These are phyloP conservation scores for Aspergillus pseudonomiae DNA, from an alignment of 2,329 filamentous ascomycete species.

Conservation along the genomic window DNA sequence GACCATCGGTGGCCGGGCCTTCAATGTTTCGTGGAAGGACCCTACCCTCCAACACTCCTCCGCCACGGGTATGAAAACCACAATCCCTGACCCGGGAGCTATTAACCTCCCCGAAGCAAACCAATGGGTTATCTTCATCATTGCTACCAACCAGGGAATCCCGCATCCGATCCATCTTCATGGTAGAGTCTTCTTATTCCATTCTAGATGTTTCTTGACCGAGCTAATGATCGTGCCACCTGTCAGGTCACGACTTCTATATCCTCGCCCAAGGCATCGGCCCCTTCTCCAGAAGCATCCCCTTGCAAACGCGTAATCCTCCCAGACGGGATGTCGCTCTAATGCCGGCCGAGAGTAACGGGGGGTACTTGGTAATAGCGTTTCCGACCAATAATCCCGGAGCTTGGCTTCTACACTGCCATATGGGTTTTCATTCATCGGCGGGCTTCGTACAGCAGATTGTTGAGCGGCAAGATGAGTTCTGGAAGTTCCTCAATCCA, in stretches of 20 bases:
- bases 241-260: constrained; percentile 65
- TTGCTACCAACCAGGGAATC: constrained; percentile 25
- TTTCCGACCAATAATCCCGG: constrained; percentile 13
- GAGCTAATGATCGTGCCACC: neutral
- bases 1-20: neutral
- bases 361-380: constrained; percentile 6
- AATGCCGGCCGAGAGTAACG: neutral
- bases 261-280: constrained; percentile 58
- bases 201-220: too few species aligned
- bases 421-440: constrained; percentile 6
- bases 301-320: constrained; percentile 13
- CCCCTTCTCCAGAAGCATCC: constrained; percentile 27
- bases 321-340: constrained; percentile 7
- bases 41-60: neutral
- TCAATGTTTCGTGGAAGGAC: neutral
- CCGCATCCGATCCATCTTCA: constrained; percentile 69
- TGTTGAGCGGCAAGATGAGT: neutral
- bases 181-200: constrained; percentile 30
- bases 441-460: constrained; percentile 6
- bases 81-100: neutral
- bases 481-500: neutral
- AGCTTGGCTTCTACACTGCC: constrained; percentile 12
- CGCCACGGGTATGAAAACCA: neutral
- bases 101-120: constrained; percentile 8
- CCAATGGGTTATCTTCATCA: constrained; percentile 31